A percentile compares a stretch with the other conserved stretches of the same genome.
Conservation (phyloP, 371 early-diverging fungal genomes). For the Batrachochytrium dendrobatidis region DNA sequence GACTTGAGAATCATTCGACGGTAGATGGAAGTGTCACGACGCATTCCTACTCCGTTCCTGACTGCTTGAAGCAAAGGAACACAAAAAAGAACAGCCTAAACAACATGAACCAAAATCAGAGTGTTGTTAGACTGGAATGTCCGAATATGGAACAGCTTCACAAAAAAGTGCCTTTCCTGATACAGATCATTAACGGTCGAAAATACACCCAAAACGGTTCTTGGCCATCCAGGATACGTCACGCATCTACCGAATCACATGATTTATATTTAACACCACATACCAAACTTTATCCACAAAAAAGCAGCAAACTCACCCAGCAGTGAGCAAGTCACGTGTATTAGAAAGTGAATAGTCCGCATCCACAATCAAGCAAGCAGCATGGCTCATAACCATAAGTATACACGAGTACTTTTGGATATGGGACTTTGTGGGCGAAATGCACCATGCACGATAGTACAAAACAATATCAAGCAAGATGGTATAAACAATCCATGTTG, state of each 20-base stretch:
- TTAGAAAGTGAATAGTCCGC: background rate
- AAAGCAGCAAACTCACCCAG: constrained; percentile 1
- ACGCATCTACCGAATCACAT: background rate
- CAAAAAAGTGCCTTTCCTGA: too few species aligned
- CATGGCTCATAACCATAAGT: constrained; percentile 1
- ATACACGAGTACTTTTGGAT: background rate
- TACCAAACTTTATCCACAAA: background rate
- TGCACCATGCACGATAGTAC: background rate
- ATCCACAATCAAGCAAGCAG: background rate
- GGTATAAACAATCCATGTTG: background rate
- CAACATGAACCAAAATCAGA: too few species aligned
- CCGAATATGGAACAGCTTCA: too few species aligned
- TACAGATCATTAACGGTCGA: constrained; percentile 2
- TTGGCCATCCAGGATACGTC: background rate
- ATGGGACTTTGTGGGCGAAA: background rate
- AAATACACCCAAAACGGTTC: background rate
- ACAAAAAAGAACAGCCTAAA: constrained; percentile 1
- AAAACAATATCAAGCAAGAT: background rate
- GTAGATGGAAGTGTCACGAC: background rate
- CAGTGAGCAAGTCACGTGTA: background rate
- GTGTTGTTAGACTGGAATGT: too few species aligned
- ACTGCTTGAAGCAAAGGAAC: background rate
- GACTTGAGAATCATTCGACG: background rate
- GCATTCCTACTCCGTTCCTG: background rate
- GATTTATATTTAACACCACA: background rate